phyloP scores from a whole-genome alignment of 176 grass and related monocot genomes.

The Rhynchospora tenuis region DNA sequence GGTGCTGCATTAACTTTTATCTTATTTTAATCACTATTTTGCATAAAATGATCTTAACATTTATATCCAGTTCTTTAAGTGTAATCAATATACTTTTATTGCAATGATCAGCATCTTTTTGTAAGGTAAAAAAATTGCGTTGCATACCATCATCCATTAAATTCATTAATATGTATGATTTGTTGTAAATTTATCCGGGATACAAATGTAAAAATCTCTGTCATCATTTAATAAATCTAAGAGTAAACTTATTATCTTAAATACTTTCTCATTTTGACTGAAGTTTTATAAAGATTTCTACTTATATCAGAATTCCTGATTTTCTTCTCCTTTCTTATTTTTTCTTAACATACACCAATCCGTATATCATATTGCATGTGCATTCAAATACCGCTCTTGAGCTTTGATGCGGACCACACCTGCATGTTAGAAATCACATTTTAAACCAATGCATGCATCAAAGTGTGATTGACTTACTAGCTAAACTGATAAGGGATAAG shows the following conservation, averaged over 20 bases:
- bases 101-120: too few relatives aligned
- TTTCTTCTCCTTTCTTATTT: neutral
- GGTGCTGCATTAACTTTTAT: conserved; percentile 10
- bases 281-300: neutral
- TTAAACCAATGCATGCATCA: too few relatives aligned
- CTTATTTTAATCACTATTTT: neutral
- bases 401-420: too few relatives aligned
- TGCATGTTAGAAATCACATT: too few relatives aligned
- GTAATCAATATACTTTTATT: too few relatives aligned
- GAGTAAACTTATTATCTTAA: neutral
- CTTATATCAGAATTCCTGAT: neutral
- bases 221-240: neutral
- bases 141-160: neutral
- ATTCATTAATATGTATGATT: neutral
- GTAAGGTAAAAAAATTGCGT: too few relatives aligned
- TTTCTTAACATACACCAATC: neutral
- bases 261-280: neutral
- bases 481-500: too few relatives aligned
- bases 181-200: neutral
- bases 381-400: neutral
- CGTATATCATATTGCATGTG: neutral
- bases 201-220: neutral
- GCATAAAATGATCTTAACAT: conserved; percentile 1
- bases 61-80: too few relatives aligned
- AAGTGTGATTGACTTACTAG: too few relatives aligned